Percentiles rank a stretch among this genome's conserved stretches.
Conservation (phyloP, 495 filamentous ascomycete genomes). For the Penicillium soppii region DNA sequence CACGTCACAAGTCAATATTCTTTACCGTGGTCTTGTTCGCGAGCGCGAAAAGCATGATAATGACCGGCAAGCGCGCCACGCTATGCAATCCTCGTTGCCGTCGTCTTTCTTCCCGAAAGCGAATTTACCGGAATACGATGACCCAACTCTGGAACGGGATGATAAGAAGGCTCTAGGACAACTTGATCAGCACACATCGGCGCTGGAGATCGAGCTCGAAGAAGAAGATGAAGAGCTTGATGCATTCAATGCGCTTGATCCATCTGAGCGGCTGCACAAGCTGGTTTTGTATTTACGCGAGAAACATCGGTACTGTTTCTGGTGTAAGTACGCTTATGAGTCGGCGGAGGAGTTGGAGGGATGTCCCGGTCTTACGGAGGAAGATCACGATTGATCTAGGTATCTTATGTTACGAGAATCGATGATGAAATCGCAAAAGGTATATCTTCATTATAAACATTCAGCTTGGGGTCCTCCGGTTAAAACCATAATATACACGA, state of each 20-base stretch:
- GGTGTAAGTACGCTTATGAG: constrained; percentile 87
- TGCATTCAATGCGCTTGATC: constrained; percentile 71
- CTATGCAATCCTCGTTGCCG: constrained; percentile 64
- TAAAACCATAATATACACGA: constrained; percentile 25
- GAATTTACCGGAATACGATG: constrained; percentile 51
- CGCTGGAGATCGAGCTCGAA: constrained; percentile 67
- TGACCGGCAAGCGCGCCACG: constrained; percentile 63
- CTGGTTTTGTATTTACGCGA: constrained; percentile 69
- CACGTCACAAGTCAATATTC: constrained; percentile 64
- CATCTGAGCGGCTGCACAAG: constrained; percentile 59
- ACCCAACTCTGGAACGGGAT: constrained; percentile 53
- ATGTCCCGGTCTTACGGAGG: constrained; percentile 87
- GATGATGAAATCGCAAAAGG: not conserved
- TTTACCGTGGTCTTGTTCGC: constrained; percentile 74
- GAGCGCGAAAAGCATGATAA: constrained; percentile 69
- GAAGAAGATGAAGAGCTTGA: constrained; percentile 84
- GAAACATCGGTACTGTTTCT: constrained; percentile 85
- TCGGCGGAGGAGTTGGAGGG: constrained; percentile 65
- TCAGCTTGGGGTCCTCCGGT: constrained; percentile 8
- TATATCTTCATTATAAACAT: constrained; percentile 19
- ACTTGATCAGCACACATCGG: constrained; percentile 37
- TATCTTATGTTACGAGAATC: not conserved
- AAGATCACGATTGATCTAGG: constrained; percentile 74
- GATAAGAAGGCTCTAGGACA: constrained; percentile 55
- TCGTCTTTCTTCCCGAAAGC: constrained; percentile 44